phyloP scores from a whole-genome alignment of 2,329 filamentous ascomycete genomes.

The Calcarisporium arbuscula region DNA sequence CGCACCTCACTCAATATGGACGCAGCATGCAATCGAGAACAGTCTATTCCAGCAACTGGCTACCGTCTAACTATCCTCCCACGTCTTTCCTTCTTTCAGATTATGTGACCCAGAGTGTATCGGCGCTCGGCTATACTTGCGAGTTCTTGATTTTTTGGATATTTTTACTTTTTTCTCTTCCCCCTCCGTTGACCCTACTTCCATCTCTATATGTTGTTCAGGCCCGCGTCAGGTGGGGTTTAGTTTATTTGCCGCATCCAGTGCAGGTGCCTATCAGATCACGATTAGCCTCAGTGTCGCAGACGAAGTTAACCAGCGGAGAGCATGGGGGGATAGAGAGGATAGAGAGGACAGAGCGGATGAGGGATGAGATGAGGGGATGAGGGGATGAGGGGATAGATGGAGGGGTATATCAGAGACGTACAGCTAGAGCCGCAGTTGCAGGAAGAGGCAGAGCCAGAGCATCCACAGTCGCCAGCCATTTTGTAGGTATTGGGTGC shows the following conservation, averaged over 20 bases:
- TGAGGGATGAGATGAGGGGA: background rate
- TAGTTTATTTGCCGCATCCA: conserved; percentile 15
- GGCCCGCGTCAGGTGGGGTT: background rate
- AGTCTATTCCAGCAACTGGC: too few relatives aligned
- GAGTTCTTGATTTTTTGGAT: background rate
- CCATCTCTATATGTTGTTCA: background rate
- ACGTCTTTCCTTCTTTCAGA: too few relatives aligned
- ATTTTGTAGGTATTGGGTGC: conserved; percentile 23
- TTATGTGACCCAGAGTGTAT: background rate
- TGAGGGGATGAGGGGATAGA: background rate
- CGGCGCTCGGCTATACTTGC: background rate
- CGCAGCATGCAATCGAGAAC: too few relatives aligned
- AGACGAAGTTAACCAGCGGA: conserved; percentile 14
- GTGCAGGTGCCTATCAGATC: conserved; percentile 23
- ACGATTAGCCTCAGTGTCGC: too few relatives aligned
- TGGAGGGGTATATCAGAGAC: conserved; percentile 10
- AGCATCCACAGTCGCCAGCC: conserved; percentile 31
- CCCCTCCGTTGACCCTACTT: background rate
- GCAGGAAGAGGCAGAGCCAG: conserved; percentile 24
- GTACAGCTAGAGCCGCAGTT: conserved; percentile 30
- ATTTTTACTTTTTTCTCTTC: too few relatives aligned
- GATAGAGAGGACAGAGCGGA: background rate
- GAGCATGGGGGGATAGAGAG: background rate
- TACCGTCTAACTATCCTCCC: too few relatives aligned
- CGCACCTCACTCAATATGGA: too few relatives aligned